Conservation (phyloP, 768 basidiomycete species). For the Jaapia argillacea region DNA sequence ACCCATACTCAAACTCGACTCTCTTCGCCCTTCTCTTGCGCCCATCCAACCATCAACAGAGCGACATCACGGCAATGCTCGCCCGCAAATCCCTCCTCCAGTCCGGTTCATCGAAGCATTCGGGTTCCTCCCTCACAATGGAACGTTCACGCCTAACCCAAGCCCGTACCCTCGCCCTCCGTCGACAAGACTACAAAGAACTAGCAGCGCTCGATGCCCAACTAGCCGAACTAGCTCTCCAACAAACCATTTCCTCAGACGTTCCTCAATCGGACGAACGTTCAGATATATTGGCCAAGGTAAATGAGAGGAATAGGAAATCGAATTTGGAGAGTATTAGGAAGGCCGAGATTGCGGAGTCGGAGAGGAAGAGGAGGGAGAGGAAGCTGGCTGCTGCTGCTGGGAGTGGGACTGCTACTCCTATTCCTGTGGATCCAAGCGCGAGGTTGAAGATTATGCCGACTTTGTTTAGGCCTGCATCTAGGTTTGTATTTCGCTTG, state of each 20-base stretch:
- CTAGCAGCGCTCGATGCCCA: conserved; percentile 52
- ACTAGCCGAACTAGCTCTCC: conserved; percentile 39
- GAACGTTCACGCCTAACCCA: conserved; percentile 63
- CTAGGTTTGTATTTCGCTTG: conserved; percentile 41
- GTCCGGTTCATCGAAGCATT: conserved; percentile 12
- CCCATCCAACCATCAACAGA: conserved; percentile 29
- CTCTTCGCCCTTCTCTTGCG: conserved; percentile 2
- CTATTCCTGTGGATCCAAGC: conserved; percentile 24
- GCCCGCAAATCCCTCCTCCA: conserved; percentile 44
- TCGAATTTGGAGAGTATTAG: conserved; percentile 76
- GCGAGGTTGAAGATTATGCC: conserved; percentile 60
- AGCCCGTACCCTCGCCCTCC: conserved; percentile 61
- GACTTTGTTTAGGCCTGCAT: conserved; percentile 44
- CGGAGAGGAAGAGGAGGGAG: conserved; percentile 62
- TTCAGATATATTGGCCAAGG: conserved; percentile 62
- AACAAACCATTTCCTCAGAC: conserved; percentile 8
- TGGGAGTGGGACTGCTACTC: conserved; percentile 33
- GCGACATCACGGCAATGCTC: conserved; percentile 74
- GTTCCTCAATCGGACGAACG: background rate
- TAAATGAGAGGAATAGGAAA: conserved; percentile 87
- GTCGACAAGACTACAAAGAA: conserved; percentile 62
- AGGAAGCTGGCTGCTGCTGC: conserved; percentile 40
- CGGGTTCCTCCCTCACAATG: conserved; percentile 24
- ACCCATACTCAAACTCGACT: too few species aligned
- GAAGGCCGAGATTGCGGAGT: conserved; percentile 60